A percentile compares a stretch with the other conserved stretches of the same genome.
Conservation (phyloP, 1,284 basidiomycete species). For the Filobasidium uniguttulatum region DNA sequence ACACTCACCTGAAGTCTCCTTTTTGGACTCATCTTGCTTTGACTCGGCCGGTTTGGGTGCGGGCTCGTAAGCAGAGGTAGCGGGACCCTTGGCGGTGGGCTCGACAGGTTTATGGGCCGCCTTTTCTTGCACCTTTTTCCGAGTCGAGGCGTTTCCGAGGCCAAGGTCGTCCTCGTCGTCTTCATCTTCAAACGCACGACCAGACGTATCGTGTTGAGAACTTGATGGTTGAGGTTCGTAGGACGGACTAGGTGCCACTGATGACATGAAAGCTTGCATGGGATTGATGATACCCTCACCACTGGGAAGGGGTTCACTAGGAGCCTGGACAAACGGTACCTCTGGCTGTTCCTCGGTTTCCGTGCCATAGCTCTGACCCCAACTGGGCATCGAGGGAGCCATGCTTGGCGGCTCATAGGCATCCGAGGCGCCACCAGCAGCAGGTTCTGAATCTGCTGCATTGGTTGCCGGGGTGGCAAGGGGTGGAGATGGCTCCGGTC, state of each 20-base stretch:
- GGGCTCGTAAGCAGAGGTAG: conserved; percentile 22
- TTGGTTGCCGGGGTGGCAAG: neutral
- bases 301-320: too few species aligned
- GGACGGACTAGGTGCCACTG: conserved; percentile 38
- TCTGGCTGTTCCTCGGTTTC: conserved; percentile 2
- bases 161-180: conserved; percentile 66
- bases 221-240: conserved; percentile 8
- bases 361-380: conserved; percentile 15
- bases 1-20: conserved; percentile 1
- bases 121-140: conserved; percentile 27
- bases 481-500: neutral
- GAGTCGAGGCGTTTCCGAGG: conserved; percentile 58
- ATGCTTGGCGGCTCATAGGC: neutral
- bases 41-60: conserved; percentile 21
- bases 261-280: conserved; percentile 49
- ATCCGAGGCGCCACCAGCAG: neutral
- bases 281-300: conserved; percentile 66
- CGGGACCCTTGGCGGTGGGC: conserved; percentile 21
- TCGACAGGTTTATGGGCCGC: conserved; percentile 16
- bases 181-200: conserved; percentile 3
- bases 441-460: neutral
- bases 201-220: neutral
- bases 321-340: neutral
- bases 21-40: conserved; percentile 36
- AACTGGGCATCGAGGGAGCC: conserved; percentile 10